Percentiles rank a stretch among this genome's conserved stretches.
Conservation (phyloP, 2,329 filamentous ascomycete genomes). For the Apiospora malaysiana region DNA sequence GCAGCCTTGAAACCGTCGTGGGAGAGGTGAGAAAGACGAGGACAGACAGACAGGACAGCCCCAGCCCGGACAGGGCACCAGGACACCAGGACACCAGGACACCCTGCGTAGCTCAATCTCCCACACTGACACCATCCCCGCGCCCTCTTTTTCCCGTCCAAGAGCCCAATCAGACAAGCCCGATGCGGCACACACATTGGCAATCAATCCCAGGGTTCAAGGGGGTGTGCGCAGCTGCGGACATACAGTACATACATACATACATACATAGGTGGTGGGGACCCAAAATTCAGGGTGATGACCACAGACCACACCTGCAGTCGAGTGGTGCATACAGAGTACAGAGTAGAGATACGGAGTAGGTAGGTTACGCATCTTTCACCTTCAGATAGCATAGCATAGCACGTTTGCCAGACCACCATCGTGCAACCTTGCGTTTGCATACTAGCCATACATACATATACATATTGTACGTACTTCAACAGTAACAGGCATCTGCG, state of each 20-base stretch:
- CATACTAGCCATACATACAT: neutral
- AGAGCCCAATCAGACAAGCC: neutral
- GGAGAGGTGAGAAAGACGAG: neutral
- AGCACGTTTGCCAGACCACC: conserved; percentile 8
- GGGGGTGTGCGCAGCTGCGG: neutral
- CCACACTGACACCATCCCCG: neutral
- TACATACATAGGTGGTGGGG: neutral
- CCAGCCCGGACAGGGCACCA: too few relatives aligned
- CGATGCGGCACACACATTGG: neutral
- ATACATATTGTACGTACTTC: too few relatives aligned
- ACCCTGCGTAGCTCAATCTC: neutral
- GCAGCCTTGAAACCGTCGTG: neutral
- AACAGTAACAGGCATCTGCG: too few relatives aligned
- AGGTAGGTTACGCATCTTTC: neutral
- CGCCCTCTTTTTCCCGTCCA: neutral
- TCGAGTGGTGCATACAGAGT: neutral
- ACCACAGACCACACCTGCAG: conserved; percentile 9
- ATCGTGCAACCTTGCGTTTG: neutral
- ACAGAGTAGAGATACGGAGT: too few relatives aligned
- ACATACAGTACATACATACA: too few relatives aligned
- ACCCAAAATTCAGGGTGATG: conserved; percentile 13
- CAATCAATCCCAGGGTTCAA: neutral
- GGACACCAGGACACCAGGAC: neutral
- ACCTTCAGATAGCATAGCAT: neutral
- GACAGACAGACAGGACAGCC: neutral